Evolutionary conservation across 345 rosid genomes (phyloP).

Genomic region (Kernera saxatilis): DNA sequence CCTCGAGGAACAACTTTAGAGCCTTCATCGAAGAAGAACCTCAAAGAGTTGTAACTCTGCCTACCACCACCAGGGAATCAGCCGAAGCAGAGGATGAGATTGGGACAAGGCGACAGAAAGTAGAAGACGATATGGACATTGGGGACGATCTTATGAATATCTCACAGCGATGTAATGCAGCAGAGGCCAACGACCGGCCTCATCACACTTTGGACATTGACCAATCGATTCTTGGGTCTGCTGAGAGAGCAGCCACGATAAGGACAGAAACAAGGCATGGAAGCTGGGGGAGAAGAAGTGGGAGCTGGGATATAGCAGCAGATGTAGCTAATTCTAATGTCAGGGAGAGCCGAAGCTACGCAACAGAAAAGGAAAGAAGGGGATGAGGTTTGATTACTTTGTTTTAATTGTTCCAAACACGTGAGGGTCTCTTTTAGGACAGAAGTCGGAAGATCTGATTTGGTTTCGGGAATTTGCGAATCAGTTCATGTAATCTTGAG

Average conservation of each 20-base stretch:
- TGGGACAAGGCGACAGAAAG: conserved; percentile 71
- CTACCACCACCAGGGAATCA: conserved; percentile 37
- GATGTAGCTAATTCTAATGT: conserved; percentile 51
- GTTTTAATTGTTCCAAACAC: background rate
- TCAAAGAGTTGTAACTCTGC: conserved; percentile 44
- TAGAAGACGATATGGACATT: conserved; percentile 85
- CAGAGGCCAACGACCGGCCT: conserved; percentile 56
- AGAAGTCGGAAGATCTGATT: conserved; percentile 9
- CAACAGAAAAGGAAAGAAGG: conserved; percentile 38
- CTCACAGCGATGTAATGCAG: conserved; percentile 77
- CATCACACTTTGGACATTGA: conserved; percentile 47
- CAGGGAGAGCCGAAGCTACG: conserved; percentile 49
- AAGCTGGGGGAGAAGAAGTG: conserved; percentile 57
- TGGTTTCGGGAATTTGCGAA: background rate
- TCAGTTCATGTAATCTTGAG: conserved; percentile 24
- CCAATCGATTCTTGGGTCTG: conserved; percentile 41
- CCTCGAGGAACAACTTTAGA: conserved; percentile 80
- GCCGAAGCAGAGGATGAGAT: conserved; percentile 45
- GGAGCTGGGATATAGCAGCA: conserved; percentile 71
- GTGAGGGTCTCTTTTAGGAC: conserved; percentile 6
- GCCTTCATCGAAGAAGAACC: conserved; percentile 63
- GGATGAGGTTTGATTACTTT: background rate
- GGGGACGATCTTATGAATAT: conserved; percentile 85
- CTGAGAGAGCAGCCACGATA: conserved; percentile 61
- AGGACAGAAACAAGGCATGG: conserved; percentile 65